Evolutionary conservation across 1,284 basidiomycete species (phyloP).

Genomic region (Trichosporon sp.): DNA sequence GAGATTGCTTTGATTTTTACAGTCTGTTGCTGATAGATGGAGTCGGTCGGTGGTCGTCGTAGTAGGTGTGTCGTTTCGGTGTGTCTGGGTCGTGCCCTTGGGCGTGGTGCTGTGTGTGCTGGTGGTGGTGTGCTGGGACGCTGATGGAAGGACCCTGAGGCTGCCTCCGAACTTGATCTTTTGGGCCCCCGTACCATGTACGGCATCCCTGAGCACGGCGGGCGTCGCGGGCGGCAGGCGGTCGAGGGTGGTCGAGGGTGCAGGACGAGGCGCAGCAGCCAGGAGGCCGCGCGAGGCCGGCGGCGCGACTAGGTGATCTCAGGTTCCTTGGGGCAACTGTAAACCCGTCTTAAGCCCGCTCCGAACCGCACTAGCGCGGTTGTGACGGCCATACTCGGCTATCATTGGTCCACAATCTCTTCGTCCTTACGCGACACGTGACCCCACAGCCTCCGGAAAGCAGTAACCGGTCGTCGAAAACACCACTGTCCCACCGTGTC

Average conservation of each 20-base stretch:
- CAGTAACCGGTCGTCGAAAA: conserved; percentile 14
- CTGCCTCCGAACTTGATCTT: conserved; percentile 13
- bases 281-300: background rate
- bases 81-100: background rate
- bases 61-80: background rate
- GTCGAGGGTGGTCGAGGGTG: no score
- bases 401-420: conserved; percentile 13
- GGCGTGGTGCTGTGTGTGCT: background rate
- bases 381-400: conserved; percentile 17
- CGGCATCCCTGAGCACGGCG: conserved; percentile 1
- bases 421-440: background rate
- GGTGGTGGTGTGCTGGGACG: background rate
- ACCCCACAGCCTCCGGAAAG: background rate
- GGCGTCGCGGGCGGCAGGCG: background rate
- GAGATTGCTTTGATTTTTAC: background rate
- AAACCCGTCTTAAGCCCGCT: conserved; percentile 11
- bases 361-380: conserved; percentile 16
- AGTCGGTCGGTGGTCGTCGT: background rate
- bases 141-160: conserved; percentile 11
- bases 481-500: conserved; percentile 8
- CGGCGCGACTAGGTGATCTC: conserved; percentile 5
- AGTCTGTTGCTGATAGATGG: background rate
- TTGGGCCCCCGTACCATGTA: conserved; percentile 15
- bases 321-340: conserved; percentile 17
- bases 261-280: background rate